Percentiles rank a stretch among this genome's conserved stretches.
phyloP scores from a whole-genome alignment of 306 rosid genomes.

The Prunus padus region DNA sequence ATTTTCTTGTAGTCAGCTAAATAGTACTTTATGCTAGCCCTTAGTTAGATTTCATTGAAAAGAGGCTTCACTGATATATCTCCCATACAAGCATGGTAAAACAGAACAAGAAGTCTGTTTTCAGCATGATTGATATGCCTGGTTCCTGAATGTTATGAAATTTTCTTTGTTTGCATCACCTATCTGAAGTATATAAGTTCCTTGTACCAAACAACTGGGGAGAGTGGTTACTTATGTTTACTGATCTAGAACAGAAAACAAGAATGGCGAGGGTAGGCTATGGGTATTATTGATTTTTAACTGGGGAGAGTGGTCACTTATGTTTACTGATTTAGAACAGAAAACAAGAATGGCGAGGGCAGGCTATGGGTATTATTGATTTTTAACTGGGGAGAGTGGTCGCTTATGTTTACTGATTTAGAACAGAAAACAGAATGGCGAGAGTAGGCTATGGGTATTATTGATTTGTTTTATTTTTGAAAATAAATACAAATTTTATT shows the following conservation, averaged over 20 bases:
- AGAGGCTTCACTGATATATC: too few relatives aligned
- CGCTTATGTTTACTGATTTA: not conserved
- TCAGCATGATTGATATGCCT: not conserved
- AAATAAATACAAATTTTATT: too few relatives aligned
- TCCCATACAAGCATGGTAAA: not conserved
- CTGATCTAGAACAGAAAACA: not conserved
- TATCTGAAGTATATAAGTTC: not conserved
- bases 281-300: too few relatives aligned
- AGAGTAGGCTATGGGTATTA: not conserved
- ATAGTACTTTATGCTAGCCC: not conserved
- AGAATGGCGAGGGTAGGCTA: not conserved
- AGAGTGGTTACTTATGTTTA: not conserved
- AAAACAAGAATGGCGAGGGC: not conserved
- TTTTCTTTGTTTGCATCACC: not conserved
- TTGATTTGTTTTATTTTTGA: not conserved
- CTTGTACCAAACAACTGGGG: not conserved
- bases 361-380: not conserved
- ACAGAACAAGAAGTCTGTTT: not conserved
- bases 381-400: not conserved
- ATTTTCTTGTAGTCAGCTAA: conserved; percentile 6
- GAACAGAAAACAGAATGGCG: not conserved
- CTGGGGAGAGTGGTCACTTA: not conserved
- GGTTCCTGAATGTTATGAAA: not conserved
- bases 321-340: not conserved
- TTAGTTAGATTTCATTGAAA: not conserved